Percentiles rank a stretch among this genome's conserved stretches.
These are phyloP conservation scores for Camellia japonica DNA, from an alignment of 148 eudicot species.

Conservation along the genomic window DNA sequence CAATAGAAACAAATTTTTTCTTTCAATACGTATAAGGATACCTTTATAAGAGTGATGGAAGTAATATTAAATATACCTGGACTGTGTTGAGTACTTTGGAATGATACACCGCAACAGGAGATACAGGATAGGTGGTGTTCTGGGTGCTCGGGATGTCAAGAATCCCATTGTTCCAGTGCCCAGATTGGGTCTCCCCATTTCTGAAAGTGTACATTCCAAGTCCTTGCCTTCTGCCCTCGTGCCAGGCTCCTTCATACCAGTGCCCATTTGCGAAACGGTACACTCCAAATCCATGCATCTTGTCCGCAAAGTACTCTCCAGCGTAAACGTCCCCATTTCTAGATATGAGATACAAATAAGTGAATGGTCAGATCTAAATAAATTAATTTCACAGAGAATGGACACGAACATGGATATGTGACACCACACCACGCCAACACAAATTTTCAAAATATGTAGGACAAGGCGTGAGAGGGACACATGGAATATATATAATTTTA, in stretches of 20 bases:
- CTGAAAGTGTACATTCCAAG: constrained; percentile 93
- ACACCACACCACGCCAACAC: neutral
- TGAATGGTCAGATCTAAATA: neutral
- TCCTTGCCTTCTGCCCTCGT: constrained; percentile 95
- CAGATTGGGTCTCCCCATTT: constrained; percentile 87
- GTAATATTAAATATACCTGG: constrained; percentile 45
- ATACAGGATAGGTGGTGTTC: constrained; percentile 53
- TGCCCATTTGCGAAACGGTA: constrained; percentile 85
- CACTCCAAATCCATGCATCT: constrained; percentile 90
- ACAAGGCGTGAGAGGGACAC: no score
- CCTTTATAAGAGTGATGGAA: neutral
- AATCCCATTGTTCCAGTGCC: constrained; percentile 90
- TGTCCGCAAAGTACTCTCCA: no score
- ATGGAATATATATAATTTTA: no score
- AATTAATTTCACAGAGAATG: neutral
- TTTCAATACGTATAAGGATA: neutral
- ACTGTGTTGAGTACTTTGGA: constrained; percentile 86
- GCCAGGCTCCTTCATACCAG: constrained; percentile 95
- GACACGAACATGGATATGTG: neutral
- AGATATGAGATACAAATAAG: constrained; percentile 9
- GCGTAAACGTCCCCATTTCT: constrained; percentile 70
- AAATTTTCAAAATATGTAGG: neutral
- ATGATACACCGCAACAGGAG: constrained; percentile 89
- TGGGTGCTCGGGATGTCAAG: constrained; percentile 91
- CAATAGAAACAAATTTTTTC: no score